Conservation (phyloP, 2,329 filamentous ascomycete genomes). For the Fusarium bactridioides region DNA sequence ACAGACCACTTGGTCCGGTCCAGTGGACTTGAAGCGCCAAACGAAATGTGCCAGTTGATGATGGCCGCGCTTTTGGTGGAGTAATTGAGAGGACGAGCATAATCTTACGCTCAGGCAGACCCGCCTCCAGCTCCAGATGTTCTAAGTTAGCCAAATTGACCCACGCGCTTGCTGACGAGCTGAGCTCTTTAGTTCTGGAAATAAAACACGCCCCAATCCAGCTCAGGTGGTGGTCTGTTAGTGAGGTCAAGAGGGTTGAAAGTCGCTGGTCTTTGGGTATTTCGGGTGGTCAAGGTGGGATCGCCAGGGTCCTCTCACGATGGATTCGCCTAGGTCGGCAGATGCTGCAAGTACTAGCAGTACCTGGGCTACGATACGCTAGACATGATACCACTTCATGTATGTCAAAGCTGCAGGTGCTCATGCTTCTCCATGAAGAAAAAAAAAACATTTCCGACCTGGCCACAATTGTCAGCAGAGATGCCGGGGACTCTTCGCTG, state of each 20-base stretch:
- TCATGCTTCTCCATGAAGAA: background rate
- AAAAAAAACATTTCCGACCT: conserved; percentile 5
- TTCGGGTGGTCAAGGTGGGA: conserved; percentile 21
- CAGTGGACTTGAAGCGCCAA: conserved; percentile 16
- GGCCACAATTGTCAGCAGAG: background rate
- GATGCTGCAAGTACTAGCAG: conserved; percentile 7
- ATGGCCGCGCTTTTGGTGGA: conserved; percentile 22
- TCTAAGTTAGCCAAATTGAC: background rate
- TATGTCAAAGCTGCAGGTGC: conserved; percentile 41
- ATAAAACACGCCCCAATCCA: background rate
- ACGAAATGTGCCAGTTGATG: conserved; percentile 37
- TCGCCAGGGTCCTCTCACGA: conserved; percentile 40
- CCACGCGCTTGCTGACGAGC: conserved; percentile 9
- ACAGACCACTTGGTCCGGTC: conserved; percentile 25
- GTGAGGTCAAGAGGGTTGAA: conserved; percentile 21
- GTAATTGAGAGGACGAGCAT: conserved; percentile 15
- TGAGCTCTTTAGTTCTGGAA: background rate
- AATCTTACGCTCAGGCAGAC: conserved; percentile 27
- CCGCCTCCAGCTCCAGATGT: conserved; percentile 28
- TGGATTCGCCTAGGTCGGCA: conserved; percentile 12
- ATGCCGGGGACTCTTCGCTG: background rate
- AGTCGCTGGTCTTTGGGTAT: conserved; percentile 5
- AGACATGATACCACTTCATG: conserved; percentile 35
- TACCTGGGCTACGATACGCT: conserved; percentile 4
- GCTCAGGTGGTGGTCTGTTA: conserved; percentile 22